A percentile compares a stretch with the other conserved stretches of the same genome.
Conservation (phyloP, 768 basidiomycete species). For the Strobilomyces echinocephalus region DNA sequence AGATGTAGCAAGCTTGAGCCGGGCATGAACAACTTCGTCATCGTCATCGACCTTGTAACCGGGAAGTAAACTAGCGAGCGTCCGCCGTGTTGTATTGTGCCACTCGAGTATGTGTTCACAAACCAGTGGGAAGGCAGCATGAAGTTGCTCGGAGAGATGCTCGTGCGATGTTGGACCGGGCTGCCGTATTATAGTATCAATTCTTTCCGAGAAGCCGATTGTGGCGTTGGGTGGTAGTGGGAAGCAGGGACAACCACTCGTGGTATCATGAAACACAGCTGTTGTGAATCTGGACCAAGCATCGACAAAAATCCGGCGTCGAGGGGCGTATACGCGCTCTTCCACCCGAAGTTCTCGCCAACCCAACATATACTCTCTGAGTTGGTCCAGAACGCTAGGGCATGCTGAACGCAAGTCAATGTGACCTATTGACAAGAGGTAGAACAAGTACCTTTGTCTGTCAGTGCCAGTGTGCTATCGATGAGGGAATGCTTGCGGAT, state of each 20-base stretch:
- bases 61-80: slow-evolving; percentile 26
- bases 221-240: slow-evolving; percentile 27
- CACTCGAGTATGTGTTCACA: slow-evolving; percentile 21
- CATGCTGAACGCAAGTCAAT: slow-evolving; percentile 18
- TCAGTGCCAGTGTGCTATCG: slow-evolving; percentile 20
- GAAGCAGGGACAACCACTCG: slow-evolving; percentile 16
- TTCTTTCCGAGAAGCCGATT: slow-evolving; percentile 18
- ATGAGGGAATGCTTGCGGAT: slow-evolving; percentile 28
- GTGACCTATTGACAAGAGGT: background rate
- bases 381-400: slow-evolving; percentile 14
- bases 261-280: slow-evolving; percentile 9
- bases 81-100: slow-evolving; percentile 24
- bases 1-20: slow-evolving; percentile 27
- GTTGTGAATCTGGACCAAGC: slow-evolving; percentile 23
- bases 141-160: slow-evolving; percentile 15
- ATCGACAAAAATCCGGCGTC: slow-evolving; percentile 25
- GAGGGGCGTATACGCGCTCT: slow-evolving; percentile 24
- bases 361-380: slow-evolving; percentile 24
- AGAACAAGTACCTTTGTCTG: slow-evolving; percentile 17
- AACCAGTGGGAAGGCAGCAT: slow-evolving; percentile 12
- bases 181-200: slow-evolving; percentile 27
- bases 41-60: slow-evolving; percentile 14
- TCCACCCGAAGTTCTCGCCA: slow-evolving; percentile 31
- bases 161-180: slow-evolving; percentile 2
- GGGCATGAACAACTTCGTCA: slow-evolving; percentile 14